A percentile compares a stretch with the other conserved stretches of the same genome.
Evolutionary conservation across 23 red algal species (phyloP).

Genomic region (Rhodosorus marinus): DNA sequence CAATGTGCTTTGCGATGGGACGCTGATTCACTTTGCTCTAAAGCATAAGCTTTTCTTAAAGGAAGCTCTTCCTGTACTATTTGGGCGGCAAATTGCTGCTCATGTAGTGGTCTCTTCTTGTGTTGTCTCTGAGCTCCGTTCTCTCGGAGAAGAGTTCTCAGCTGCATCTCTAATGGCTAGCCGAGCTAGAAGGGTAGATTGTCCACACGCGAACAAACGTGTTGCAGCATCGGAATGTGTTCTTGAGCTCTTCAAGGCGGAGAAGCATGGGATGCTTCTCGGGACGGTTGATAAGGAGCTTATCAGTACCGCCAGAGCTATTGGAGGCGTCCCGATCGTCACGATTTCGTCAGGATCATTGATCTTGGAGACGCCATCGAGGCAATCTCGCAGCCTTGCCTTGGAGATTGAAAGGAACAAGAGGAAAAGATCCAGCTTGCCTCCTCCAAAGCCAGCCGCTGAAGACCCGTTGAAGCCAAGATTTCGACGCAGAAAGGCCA

Average conservation of each 20-base stretch:
- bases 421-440: no score
- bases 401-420: neutral
- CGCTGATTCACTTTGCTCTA: neutral
- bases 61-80: no score
- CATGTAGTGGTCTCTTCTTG: neutral
- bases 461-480: no score
- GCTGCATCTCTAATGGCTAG: neutral
- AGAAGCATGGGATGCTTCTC: neutral
- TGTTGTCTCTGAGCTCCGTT: neutral
- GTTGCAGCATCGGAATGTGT: neutral
- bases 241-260: neutral
- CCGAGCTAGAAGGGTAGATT: neutral
- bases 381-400: neutral
- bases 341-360: neutral
- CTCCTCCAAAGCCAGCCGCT: no score
- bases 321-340: neutral
- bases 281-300: neutral
- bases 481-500: no score
- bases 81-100: no score
- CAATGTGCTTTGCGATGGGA: neutral
- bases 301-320: neutral
- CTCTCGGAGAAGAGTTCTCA: neutral
- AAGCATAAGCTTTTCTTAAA: neutral
- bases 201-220: neutral
- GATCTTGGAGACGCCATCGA: neutral